Evolutionary conservation across 805 yeast genomes (phyloP).

Genomic region (Clavispora fructus): DNA sequence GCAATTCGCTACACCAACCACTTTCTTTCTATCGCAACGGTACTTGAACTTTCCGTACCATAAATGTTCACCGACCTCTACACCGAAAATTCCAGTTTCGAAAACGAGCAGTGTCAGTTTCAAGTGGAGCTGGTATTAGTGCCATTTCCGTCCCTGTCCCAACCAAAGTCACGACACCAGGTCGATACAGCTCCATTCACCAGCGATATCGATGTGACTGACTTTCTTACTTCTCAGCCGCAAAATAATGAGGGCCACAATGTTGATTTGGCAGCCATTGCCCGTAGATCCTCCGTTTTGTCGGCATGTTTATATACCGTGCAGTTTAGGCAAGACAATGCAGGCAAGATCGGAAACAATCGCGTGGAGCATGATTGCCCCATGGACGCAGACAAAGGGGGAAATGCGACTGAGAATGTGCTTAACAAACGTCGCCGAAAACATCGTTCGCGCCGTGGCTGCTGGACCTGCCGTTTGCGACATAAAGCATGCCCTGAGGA

Average conservation of each 20-base stretch:
- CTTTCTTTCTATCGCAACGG: not conserved
- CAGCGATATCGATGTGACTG: not conserved
- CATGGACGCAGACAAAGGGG: too few species aligned
- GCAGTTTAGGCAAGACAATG: not conserved
- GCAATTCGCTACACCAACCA: not conserved
- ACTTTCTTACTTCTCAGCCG: conserved; percentile 9
- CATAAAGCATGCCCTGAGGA: conserved; percentile 18
- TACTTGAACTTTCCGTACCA: too few species aligned
- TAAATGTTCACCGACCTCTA: too few species aligned
- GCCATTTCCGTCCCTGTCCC: not conserved
- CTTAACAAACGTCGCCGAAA: not conserved
- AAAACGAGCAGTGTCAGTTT: not conserved
- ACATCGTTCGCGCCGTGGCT: conserved; percentile 10
- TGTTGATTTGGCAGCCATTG: not conserved
- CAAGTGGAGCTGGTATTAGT: not conserved
- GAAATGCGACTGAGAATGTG: not conserved
- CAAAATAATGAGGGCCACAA: not conserved
- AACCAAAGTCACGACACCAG: not conserved
- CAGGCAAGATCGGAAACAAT: not conserved
- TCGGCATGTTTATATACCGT: not conserved
- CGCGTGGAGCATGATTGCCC: not conserved
- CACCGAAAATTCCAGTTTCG: too few species aligned
- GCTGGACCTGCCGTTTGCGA: conserved; percentile 18
- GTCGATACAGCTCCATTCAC: not conserved
- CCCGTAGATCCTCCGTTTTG: not conserved